Evolutionary conservation across 768 basidiomycete species (phyloP).

Genomic region (Amanita pallidorosea): DNA sequence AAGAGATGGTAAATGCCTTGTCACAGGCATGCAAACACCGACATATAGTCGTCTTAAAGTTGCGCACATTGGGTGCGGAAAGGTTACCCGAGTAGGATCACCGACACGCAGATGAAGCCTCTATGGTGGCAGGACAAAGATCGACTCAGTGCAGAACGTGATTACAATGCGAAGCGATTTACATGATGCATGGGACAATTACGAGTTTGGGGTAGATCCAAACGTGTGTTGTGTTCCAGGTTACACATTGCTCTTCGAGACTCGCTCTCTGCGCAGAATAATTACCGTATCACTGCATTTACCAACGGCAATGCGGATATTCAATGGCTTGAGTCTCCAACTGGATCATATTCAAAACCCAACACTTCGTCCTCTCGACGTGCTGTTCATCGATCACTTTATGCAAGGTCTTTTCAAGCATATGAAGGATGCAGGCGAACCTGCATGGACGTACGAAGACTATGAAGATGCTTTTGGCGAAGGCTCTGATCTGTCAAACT

Average conservation of each 20-base stretch:
- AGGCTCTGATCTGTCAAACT: conserved; percentile 11
- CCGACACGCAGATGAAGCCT: conserved; percentile 6
- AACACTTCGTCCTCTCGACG: conserved; percentile 19
- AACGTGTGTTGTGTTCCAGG: conserved; percentile 8
- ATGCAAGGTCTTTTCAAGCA: conserved; percentile 21
- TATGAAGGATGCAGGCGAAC: conserved; percentile 21
- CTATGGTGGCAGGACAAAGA: conserved; percentile 8
- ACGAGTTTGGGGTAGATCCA: conserved; percentile 14
- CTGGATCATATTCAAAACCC: conserved; percentile 19
- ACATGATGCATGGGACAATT: conserved; percentile 12
- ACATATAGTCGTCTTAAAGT: conserved; percentile 10
- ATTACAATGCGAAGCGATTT: conserved; percentile 12
- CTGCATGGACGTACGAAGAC: conserved; percentile 13
- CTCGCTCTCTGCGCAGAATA: conserved; percentile 12
- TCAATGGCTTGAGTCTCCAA: conserved; percentile 11
- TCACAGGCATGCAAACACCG: conserved; percentile 6
- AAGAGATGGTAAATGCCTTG: conserved; percentile 12
- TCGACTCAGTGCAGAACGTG: conserved; percentile 13
- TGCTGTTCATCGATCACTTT: conserved; percentile 21
- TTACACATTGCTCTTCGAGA: background rate
- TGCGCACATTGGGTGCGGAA: conserved; percentile 13
- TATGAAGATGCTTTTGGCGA: conserved; percentile 11
- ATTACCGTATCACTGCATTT: conserved; percentile 19
- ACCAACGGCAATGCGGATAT: conserved; percentile 16
- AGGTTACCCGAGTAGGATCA: conserved; percentile 10